Conservation (phyloP, 768 basidiomycete genomes). For the Mycena olivaceomarginata region DNA sequence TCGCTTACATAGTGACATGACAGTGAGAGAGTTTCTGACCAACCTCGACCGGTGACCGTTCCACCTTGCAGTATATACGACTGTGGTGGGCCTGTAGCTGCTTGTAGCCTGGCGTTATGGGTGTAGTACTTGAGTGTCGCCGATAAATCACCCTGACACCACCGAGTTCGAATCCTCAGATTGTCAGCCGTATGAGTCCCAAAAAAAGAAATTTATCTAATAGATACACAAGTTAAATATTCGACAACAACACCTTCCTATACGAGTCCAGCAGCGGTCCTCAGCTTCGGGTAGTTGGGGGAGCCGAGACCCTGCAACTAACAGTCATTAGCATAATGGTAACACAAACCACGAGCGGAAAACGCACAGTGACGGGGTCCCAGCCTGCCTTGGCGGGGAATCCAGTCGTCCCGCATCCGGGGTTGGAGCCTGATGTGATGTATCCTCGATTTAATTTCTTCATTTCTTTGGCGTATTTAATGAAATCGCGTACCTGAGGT, state of each 20-base stretch:
- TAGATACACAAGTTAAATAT: slow-evolving; percentile 17
- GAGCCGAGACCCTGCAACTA: slow-evolving; percentile 55
- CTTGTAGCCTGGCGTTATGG: no score
- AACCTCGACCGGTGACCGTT: neutral
- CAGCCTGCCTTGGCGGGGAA: slow-evolving; percentile 58
- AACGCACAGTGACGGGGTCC: slow-evolving; percentile 55
- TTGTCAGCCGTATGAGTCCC: neutral
- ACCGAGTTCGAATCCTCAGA: no score
- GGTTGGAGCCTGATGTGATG: slow-evolving; percentile 64
- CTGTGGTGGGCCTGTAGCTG: no score
- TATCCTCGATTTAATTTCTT: no score
- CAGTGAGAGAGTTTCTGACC: neutral
- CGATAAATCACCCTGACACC: no score
- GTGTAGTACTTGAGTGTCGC: no score
- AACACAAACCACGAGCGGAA: no score
- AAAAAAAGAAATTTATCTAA: slow-evolving; percentile 8
- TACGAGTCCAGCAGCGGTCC: slow-evolving; percentile 38
- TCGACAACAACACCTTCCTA: neutral
- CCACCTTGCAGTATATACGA: no score
- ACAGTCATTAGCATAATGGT: no score
- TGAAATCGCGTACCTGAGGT: slow-evolving; percentile 41
- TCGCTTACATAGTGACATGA: neutral
- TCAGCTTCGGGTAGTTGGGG: slow-evolving; percentile 47
- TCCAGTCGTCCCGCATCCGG: slow-evolving; percentile 66
- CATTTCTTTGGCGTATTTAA: no score